These are phyloP conservation scores for Didymella lethalis DNA, from an alignment of 2,329 filamentous ascomycete species.

Conservation along the genomic window DNA sequence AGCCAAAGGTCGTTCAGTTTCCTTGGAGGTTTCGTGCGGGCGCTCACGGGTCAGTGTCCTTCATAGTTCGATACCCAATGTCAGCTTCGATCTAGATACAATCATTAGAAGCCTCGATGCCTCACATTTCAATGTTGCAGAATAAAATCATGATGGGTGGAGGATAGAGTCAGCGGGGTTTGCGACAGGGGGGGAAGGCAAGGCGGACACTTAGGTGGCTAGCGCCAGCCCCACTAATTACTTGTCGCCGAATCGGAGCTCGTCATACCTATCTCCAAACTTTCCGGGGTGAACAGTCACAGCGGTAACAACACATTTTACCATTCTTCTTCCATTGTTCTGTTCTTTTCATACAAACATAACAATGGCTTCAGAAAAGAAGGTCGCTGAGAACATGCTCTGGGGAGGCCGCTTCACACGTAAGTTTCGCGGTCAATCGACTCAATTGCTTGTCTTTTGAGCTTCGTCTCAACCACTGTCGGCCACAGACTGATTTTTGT, in stretches of 20 bases:
- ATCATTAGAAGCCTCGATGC: background rate
- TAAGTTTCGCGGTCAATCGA: conserved; percentile 21
- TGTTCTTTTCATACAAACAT: conserved; percentile 16
- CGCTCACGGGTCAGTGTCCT: background rate
- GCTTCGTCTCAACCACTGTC: background rate
- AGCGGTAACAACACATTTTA: conserved; percentile 15
- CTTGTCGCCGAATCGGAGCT: conserved; percentile 18
- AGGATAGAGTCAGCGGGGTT: background rate
- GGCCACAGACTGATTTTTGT: conserved; percentile 23
- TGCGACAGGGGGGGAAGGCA: conserved; percentile 16
- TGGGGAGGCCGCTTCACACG: conserved; percentile 50
- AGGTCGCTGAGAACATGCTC: conserved; percentile 51
- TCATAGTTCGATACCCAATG: background rate
- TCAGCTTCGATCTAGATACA: background rate
- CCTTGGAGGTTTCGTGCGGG: no score
- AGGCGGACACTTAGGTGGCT: conserved; percentile 5
- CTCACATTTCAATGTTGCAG: background rate
- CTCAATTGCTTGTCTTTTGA: background rate
- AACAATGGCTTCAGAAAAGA: conserved; percentile 46
- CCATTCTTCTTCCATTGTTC: background rate
- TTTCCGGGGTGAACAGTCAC: conserved; percentile 24
- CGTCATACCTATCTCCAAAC: conserved; percentile 19
- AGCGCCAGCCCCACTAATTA: conserved; percentile 7
- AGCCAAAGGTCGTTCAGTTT: background rate
- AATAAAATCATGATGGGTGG: background rate